Percentiles rank a stretch among this genome's conserved stretches.
These are phyloP conservation scores for Teratosphaeria destructans DNA, from an alignment of 2,329 filamentous ascomycete species.

Conservation along the genomic window DNA sequence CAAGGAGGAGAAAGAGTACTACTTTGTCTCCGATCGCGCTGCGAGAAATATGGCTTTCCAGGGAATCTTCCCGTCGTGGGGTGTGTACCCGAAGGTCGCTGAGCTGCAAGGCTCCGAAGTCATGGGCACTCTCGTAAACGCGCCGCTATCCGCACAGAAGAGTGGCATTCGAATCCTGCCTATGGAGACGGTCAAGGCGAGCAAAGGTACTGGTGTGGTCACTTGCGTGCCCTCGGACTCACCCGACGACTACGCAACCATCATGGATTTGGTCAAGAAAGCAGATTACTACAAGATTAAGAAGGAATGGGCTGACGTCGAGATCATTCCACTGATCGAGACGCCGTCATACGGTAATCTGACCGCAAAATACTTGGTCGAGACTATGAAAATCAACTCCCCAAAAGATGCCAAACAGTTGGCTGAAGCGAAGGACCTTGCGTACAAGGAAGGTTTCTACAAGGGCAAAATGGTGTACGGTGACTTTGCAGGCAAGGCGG, in stretches of 20 bases:
- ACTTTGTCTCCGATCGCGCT: conserved; percentile 68
- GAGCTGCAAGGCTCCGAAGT: conserved; percentile 69
- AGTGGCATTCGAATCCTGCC: conserved; percentile 80
- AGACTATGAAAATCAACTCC: conserved; percentile 91
- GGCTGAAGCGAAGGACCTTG: conserved; percentile 86
- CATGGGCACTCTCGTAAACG: conserved; percentile 79
- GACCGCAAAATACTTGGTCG: conserved; percentile 71
- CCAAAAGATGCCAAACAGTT: conserved; percentile 90
- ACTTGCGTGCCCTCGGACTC: conserved; percentile 93
- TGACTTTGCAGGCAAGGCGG: conserved; percentile 76
- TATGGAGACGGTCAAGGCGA: conserved; percentile 86
- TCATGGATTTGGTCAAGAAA: conserved; percentile 84
- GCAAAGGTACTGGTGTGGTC: conserved; percentile 93
- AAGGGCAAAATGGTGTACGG: conserved; percentile 83
- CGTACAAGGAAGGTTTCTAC: conserved; percentile 97
- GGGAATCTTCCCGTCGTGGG: conserved; percentile 68
- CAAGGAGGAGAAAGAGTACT: conserved; percentile 54
- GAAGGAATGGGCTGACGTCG: conserved; percentile 89
- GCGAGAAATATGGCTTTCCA: conserved; percentile 97
- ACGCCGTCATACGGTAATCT: conserved; percentile 82
- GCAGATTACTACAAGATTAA: conserved; percentile 91
- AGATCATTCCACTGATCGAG: conserved; percentile 79
- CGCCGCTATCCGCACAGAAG: conserved; percentile 77
- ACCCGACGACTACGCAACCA: conserved; percentile 87
- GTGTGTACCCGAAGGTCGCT: conserved; percentile 61